phyloP scores from a whole-genome alignment of 805 yeast species.

The Starmerella asiatica region DNA sequence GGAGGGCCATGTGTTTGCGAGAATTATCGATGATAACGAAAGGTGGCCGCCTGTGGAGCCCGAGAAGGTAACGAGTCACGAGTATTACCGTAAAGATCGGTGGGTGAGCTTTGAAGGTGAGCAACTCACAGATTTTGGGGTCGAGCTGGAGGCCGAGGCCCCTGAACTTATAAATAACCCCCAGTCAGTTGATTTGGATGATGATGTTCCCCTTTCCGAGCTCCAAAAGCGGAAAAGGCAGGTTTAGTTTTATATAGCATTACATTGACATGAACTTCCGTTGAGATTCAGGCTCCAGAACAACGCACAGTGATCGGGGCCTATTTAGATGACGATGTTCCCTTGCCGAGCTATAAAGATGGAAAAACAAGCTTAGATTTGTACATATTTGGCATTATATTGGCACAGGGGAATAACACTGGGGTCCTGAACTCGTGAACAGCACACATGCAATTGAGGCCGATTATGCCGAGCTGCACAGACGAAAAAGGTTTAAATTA shows the following conservation, averaged over 20 bases:
- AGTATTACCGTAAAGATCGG: constrained; percentile 30
- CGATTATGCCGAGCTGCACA: too few species aligned
- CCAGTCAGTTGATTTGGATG: constrained; percentile 1
- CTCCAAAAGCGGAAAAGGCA: neutral
- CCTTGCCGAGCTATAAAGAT: too few species aligned
- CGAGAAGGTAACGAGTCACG: constrained; percentile 17
- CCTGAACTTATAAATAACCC: constrained; percentile 26
- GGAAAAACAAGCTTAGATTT: too few species aligned
- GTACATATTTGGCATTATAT: too few species aligned
- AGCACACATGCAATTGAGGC: too few species aligned
- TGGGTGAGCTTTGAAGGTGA: constrained; percentile 84
- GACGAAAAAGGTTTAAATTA: neutral
- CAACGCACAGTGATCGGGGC: too few species aligned
- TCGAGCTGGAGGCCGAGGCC: too few species aligned
- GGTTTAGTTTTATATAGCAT: neutral
- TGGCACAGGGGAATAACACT: too few species aligned
- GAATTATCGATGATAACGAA: constrained; percentile 41
- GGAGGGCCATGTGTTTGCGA: constrained; percentile 45
- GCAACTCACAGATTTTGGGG: constrained; percentile 71
- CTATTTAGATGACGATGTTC: too few species aligned
- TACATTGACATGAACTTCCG: too few species aligned
- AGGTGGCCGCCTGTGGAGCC: constrained; percentile 85
- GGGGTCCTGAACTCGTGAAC: too few species aligned
- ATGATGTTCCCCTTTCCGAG: constrained; percentile 12
- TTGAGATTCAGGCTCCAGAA: too few species aligned